Conservation (phyloP, 805 yeast genomes). For the Sugiyamaella marilandica region DNA sequence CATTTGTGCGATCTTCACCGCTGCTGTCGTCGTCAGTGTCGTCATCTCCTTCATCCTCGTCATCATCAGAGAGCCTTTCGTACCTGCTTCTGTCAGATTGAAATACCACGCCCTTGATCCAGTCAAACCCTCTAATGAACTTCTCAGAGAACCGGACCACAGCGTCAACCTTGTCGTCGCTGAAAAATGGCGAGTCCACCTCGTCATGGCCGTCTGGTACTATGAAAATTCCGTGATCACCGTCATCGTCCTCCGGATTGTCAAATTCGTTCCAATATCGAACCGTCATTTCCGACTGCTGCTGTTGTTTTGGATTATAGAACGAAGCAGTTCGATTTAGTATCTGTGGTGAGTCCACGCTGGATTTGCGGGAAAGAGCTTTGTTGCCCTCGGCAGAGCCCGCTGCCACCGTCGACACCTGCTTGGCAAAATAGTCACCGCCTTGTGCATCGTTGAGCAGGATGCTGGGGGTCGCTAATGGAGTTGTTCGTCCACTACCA, state of each 20-base stretch:
- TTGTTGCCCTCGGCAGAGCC: neutral
- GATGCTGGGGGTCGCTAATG: slow-evolving; percentile 17
- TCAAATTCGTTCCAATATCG: slow-evolving; percentile 70
- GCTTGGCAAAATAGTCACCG: slow-evolving; percentile 4
- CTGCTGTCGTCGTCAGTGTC: slow-evolving; percentile 14
- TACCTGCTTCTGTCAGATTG: slow-evolving; percentile 7
- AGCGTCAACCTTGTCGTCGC: slow-evolving; percentile 31
- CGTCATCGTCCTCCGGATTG: slow-evolving; percentile 48
- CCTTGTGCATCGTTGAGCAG: slow-evolving; percentile 16
- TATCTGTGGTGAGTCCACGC: slow-evolving; percentile 3
- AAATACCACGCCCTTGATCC: slow-evolving; percentile 19
- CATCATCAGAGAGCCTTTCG: slow-evolving; percentile 9
- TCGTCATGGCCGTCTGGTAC: slow-evolving; percentile 32
- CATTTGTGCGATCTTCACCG: neutral
- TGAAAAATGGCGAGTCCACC: slow-evolving; percentile 24
- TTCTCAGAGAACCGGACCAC: slow-evolving; percentile 29
- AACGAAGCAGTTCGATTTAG: slow-evolving; percentile 4
- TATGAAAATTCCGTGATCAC: slow-evolving; percentile 35
- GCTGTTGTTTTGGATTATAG: slow-evolving; percentile 1
- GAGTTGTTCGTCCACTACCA: neutral
- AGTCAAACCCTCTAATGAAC: slow-evolving; percentile 25
- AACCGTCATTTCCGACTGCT: slow-evolving; percentile 19
- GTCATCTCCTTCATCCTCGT: slow-evolving; percentile 6
- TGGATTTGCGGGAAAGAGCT: neutral
- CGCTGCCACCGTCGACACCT: neutral